A percentile compares a stretch with the other conserved stretches of the same genome.
phyloP scores from a whole-genome alignment of 2,329 filamentous ascomycete genomes.

The Xylariomycetidae sp. region DNA sequence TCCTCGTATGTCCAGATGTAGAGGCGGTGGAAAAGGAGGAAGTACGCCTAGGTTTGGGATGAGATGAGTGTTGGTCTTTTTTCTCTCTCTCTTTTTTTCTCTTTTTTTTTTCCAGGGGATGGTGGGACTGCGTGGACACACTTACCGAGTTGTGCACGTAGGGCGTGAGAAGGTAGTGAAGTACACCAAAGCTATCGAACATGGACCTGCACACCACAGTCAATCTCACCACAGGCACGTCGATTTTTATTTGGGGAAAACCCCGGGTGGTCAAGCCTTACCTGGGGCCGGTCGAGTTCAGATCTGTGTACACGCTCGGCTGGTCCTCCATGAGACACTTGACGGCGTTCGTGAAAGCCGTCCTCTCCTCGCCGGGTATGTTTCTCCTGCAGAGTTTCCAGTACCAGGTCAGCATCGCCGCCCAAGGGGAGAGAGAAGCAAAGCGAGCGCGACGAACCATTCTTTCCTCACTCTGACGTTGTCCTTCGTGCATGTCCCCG shows the following conservation, averaged over 20 bases:
- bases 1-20: constrained; percentile 32
- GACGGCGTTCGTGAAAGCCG: constrained; percentile 20
- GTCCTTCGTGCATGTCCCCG: constrained; percentile 20
- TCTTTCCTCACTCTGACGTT: constrained; percentile 25
- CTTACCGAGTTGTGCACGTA: constrained; percentile 27
- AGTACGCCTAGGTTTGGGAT: constrained; percentile 22
- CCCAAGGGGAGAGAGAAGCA: too few relatives aligned
- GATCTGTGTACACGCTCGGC: constrained; percentile 20
- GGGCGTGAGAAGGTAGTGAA: constrained; percentile 23
- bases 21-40: constrained; percentile 33
- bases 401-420: constrained; percentile 2
- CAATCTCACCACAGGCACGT: neutral
- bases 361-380: constrained; percentile 21
- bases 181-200: constrained; percentile 26
- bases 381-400: constrained; percentile 15
- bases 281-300: constrained; percentile 23
- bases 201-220: constrained; percentile 11
- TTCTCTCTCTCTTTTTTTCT: too few relatives aligned
- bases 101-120: too few relatives aligned
- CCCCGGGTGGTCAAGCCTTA: constrained; percentile 7
- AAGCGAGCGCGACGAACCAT: constrained; percentile 14
- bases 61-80: neutral
- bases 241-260: neutral
- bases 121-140: too few relatives aligned
- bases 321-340: constrained; percentile 23